These are phyloP conservation scores for Aspergillus sclerotiicarbonarius DNA, from an alignment of 495 filamentous ascomycete species.

Conservation along the genomic window DNA sequence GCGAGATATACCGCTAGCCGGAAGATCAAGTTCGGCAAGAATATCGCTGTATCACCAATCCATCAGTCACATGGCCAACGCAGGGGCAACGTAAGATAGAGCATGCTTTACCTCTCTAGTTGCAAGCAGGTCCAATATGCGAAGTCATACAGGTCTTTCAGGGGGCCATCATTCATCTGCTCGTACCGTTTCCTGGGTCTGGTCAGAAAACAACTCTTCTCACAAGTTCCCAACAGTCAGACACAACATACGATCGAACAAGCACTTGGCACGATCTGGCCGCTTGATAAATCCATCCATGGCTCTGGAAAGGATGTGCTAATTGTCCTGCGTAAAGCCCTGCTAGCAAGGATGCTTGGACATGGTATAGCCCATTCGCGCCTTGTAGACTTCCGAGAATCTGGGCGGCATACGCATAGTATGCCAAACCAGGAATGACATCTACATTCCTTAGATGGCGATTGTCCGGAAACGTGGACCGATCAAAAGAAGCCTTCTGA, in stretches of 20 bases:
- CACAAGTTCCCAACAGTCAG: background rate
- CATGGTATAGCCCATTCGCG: constrained; percentile 73
- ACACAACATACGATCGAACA: constrained; percentile 63
- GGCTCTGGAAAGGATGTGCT: constrained; percentile 84
- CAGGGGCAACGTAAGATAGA: background rate
- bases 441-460: constrained; percentile 65
- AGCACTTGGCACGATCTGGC: constrained; percentile 73
- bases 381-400: constrained; percentile 82
- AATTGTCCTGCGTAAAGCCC: constrained; percentile 87
- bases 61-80: background rate
- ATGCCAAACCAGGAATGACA: constrained; percentile 81
- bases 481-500: constrained; percentile 15
- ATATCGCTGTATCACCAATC: constrained; percentile 65
- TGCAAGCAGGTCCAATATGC: constrained; percentile 95
- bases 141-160: constrained; percentile 60
- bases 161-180: constrained; percentile 22
- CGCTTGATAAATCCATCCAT: constrained; percentile 80
- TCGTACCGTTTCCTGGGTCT: constrained; percentile 35
- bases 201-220: background rate
- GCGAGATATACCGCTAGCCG: constrained; percentile 73
- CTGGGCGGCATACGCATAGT: constrained; percentile 80
- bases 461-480: constrained; percentile 18
- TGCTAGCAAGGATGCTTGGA: constrained; percentile 82
- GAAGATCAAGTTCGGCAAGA: constrained; percentile 80
- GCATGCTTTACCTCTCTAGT: constrained; percentile 71